Evolutionary conservation across 352 stramenopile genomes (phyloP).

Genomic region (Phytopythium vexans): DNA sequence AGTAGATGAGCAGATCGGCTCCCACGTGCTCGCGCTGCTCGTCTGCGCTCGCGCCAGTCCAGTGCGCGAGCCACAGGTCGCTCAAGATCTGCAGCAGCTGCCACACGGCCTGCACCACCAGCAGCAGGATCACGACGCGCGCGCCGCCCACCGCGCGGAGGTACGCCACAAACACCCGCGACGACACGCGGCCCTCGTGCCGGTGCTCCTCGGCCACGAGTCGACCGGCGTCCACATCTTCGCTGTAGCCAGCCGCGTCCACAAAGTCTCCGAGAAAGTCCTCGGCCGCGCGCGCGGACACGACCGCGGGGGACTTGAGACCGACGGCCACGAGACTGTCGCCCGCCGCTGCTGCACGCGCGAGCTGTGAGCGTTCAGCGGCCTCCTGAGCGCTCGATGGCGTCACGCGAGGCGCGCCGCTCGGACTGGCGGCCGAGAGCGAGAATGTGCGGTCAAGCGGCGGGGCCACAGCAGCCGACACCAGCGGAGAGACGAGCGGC

Average conservation of each 20-base stretch:
- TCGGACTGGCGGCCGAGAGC: no score
- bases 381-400: no score
- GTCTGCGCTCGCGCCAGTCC: conserved; percentile 63
- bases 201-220: conserved; percentile 32
- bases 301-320: no score
- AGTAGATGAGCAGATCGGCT: conserved; percentile 61
- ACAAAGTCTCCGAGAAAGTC: conserved; percentile 6
- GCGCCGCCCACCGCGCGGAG: conserved; percentile 38
- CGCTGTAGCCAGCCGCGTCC: conserved; percentile 10
- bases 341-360: no score
- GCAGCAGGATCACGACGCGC: conserved; percentile 39
- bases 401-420: no score
- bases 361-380: no score
- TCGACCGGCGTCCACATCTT: conserved; percentile 16
- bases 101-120: conserved; percentile 73
- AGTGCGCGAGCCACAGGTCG: conserved; percentile 92
- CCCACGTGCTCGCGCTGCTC: conserved; percentile 81
- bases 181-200: conserved; percentile 28
- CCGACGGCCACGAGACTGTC: no score
- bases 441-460: no score
- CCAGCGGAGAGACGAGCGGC: conserved; percentile 19
- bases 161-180: conserved; percentile 45
- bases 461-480: no score
- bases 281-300: no score
- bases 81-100: conserved; percentile 83